Evolutionary conservation across 1,284 basidiomycete species (phyloP), one percentile per base, ranked within the genome.

Genomic region (Kalmanozyma brasiliensis): DNA sequence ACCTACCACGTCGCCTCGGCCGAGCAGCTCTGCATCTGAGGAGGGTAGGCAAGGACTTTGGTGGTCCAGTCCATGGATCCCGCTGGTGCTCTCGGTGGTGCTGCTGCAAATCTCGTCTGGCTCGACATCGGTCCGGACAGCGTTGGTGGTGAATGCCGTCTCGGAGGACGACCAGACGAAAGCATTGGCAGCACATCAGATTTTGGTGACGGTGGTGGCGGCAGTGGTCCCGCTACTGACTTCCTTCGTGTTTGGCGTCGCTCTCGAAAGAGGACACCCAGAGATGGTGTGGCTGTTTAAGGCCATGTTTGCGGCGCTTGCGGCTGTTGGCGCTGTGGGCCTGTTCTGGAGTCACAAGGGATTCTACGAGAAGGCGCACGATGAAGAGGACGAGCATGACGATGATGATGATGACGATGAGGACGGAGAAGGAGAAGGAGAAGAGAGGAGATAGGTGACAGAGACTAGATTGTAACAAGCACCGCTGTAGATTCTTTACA

Each of bases 281-380:
- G 70, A 77, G 35, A 17, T 69, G 14, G 73, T 77, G 17, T 77
- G 76, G 76, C 35, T 70, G 29, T 75, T 74, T 46, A 77, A 77
- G 38, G 70, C 64, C 0, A 7, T 38, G 11, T 74, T 74, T 38
- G 72, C 74, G 3, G 62, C 52, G 1, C 42, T 74, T 0, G 49
- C 63, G 4, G 60, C 58, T 8, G 2, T 74, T 1, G 70, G 61
- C 13, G 69, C 60, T 17, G 8, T 61, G 19, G 61, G 48, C 1
- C 47, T 76, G 35, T 71, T 76, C 32, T 71, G 69, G 56, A 67
- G 46, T 19, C 69, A 76, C 36, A 17, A 44, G 13, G 71, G 66
- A 5, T 65, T 65, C 24, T 67, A 67, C 17, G 69, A 72, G 10
- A 72, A 63, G 43, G 68, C 63, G 17, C 58, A 71, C 20, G 63